Conservation (phyloP, 73 alveolate species). For the Paramecium caudatum region DNA sequence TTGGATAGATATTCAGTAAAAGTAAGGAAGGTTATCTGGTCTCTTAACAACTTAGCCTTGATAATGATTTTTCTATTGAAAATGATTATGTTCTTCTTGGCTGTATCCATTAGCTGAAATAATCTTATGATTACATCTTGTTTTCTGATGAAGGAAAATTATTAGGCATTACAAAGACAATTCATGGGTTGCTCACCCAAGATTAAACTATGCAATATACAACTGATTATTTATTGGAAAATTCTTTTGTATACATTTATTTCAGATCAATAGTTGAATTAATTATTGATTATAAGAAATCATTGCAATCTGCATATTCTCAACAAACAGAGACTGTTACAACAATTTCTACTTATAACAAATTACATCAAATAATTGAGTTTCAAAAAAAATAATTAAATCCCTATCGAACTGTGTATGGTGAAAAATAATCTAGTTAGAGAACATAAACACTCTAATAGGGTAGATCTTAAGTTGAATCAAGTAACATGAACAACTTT, state of each 20-base stretch:
- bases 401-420: no score
- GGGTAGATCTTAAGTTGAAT: no score
- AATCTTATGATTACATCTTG: not conserved
- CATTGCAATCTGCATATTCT: not conserved
- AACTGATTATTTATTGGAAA: not conserved
- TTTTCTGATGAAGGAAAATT: constrained; percentile 46
- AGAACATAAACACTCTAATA: no score
- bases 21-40: not conserved
- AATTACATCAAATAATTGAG: no score
- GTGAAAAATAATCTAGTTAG: no score
- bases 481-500: no score
- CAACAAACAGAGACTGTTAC: no score
- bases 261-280: not conserved
- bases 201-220: constrained; percentile 7
- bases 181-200: not conserved
- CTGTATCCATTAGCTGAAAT: not conserved
- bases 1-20: not conserved
- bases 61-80: not conserved
- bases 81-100: constrained; percentile 56
- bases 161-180: constrained; percentile 27
- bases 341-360: no score
- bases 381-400: no score
- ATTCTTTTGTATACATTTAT: not conserved
- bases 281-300: not conserved
- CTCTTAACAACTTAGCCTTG: constrained; percentile 45